Evolutionary conservation across 2,329 filamentous ascomycete species (phyloP).

Genomic region (Hypoxylon sp.): DNA sequence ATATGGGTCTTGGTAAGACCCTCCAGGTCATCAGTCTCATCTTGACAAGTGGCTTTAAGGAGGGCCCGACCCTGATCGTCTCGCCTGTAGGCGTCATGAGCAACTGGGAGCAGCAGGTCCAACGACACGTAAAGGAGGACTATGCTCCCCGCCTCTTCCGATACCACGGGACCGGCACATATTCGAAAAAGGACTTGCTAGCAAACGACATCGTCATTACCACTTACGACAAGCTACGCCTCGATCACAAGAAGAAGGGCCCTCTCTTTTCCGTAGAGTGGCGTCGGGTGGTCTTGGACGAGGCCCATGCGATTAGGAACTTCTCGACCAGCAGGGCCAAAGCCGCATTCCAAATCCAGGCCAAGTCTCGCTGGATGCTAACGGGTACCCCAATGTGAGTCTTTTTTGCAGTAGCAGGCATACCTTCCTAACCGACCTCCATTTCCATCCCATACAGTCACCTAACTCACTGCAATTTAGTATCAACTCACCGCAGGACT

Average conservation of each 20-base stretch:
- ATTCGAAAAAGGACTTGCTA: constrained; percentile 62
- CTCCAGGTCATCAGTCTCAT: constrained; percentile 85
- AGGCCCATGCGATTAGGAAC: constrained; percentile 85
- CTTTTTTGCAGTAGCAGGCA: background rate
- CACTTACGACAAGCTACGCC: constrained; percentile 79
- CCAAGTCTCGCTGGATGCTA: constrained; percentile 79
- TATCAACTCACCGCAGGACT: constrained; percentile 81
- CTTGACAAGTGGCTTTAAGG: constrained; percentile 57
- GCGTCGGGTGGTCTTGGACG: constrained; percentile 82
- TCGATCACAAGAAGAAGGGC: constrained; percentile 65
- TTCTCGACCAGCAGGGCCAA: constrained; percentile 74
- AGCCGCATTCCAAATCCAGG: constrained; percentile 71
- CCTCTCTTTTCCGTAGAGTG: constrained; percentile 64
- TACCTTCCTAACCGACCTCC: background rate
- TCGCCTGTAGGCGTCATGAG: constrained; percentile 87
- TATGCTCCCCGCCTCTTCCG: constrained; percentile 71
- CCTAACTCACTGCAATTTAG: constrained; percentile 48
- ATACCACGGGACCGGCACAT: constrained; percentile 68
- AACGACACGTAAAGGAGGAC: constrained; percentile 72
- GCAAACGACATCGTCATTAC: constrained; percentile 81
- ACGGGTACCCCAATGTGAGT: constrained; percentile 79
- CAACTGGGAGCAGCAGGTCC: constrained; percentile 85
- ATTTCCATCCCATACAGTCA: background rate
- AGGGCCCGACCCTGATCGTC: constrained; percentile 77
- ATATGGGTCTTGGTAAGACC: constrained; percentile 93